Base-by-base conservation (phyloP, 129 eudicot genomes). In the Flaveria bidentis region DNA sequence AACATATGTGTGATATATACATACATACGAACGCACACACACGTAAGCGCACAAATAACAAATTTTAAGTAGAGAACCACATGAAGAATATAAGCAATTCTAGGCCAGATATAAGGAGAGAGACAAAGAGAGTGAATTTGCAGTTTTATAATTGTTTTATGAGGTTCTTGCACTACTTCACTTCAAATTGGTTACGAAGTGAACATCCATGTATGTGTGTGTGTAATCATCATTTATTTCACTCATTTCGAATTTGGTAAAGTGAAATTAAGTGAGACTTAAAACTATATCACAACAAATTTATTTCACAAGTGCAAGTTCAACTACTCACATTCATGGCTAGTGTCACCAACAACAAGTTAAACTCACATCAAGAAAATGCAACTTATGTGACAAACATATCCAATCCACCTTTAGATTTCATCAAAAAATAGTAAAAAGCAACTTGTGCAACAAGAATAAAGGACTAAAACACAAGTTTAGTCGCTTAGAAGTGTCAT, bases 301-400 rank as follows among this genome's bases (percentile, higher is more conserved):
- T 42, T 58, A 44, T 10, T 61, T 25, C 56, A 57, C 42, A 74
- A 26, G 7, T 44, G 70, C 78, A 61, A 74, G 70, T 15, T 53
- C 66, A 61, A 60, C 50, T 67, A 45, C 58, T 60, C 60, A 76
- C 73, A 76, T 66, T 76, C 52, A 51, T 36, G 53, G 66, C 33
- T 76, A 65, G 73, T 63, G 47, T 63, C 79, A 47, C 49, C 47
- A 60, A 13, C 8, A 69, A 2, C 3, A 68, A 26, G 17, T 22
- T 42, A 45, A 69, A 57, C 61, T 60, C 66, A 60, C 76, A 77
- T 60, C 76, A 56, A 55, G 75, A 77, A 60, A 60, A 25, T 25
- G 26, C 66, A 25, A 60, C 39, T 23, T 5, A 36, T 36, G 41
- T 36, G 8, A 36, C 7, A 5, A 36, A 36, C 1, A 16, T n/a